Evolutionary conservation across 495 filamentous ascomycete species (phyloP), one percentile per base, ranked within the genome.

Genomic region (Astrothelium macrocarpum): DNA sequence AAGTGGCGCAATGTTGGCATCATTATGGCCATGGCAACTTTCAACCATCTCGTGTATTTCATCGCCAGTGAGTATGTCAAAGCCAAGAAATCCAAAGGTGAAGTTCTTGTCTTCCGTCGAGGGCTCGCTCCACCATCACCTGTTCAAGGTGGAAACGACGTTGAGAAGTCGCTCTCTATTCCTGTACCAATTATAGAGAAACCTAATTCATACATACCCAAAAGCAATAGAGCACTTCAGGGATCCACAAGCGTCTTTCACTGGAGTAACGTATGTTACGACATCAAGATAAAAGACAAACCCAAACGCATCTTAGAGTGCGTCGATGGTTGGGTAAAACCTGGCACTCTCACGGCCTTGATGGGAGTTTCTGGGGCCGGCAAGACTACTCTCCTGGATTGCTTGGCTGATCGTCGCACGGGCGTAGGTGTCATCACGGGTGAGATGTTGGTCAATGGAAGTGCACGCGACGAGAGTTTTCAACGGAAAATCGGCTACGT

Each of bases 1-100:
- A 80, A 85, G 49, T 93, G 89, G 90, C 80, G 91, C 43, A 91
- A 96, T 75, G 79, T 91, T 28, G 91, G 90, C 46, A 90, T 97
- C 65, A 71, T 95, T 59, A 73, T 90, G 36, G 89, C 73, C 1
- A 92, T 96, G 74, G 82, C 89, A 73, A 63, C 87, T 32, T 83
- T 82, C 68, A 86, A 90, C 72, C 76, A 88, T 56, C 62, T 73
- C 53, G 74, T 78, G 18, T 95, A 96, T 69, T 83, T 96, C 23
- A 58, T 82, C 23, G 80, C 82, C 7, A 88, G 87, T 28, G 92
- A 97, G 72, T 80, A 84, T 36, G 86, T 95, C 53, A 81, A 87
- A 0, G 84, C 85, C 28, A 85, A 88, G 74, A 86, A 87, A 66
- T 93, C 88, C 20, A 95, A 91, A 75, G 91, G 90, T 42, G 92